Conservation (phyloP, 1,284 basidiomycete genomes). For the Cryptococcus jaspeensis region DNA sequence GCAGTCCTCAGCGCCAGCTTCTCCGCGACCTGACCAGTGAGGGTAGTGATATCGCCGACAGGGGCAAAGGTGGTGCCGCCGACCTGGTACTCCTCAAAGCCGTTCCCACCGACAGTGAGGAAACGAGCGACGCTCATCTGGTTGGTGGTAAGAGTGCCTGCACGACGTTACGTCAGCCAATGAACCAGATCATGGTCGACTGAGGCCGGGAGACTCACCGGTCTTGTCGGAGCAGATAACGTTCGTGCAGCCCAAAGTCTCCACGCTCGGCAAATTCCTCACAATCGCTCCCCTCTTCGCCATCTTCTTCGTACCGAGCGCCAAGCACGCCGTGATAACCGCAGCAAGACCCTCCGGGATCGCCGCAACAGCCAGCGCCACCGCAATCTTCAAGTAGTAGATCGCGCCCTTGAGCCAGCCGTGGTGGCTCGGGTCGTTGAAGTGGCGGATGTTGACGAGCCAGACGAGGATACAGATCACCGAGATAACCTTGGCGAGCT, state of each 20-base stretch:
- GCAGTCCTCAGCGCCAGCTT: slow-evolving; percentile 63
- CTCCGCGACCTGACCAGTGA: slow-evolving; percentile 61
- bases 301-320: slow-evolving; percentile 96
- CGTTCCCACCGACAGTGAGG: slow-evolving; percentile 61
- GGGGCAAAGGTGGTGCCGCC: slow-evolving; percentile 90
- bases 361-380: slow-evolving; percentile 91
- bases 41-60: slow-evolving; percentile 66
- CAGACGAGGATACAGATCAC: slow-evolving; percentile 94
- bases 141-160: slow-evolving; percentile 80
- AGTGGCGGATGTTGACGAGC: slow-evolving; percentile 91
- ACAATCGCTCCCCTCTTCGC: slow-evolving; percentile 97
- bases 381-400: slow-evolving; percentile 98
- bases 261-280: slow-evolving; percentile 89
- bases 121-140: slow-evolving; percentile 93
- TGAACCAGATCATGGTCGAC: background rate
- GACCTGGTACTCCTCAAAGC: slow-evolving; percentile 70
- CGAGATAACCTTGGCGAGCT: slow-evolving; percentile 91
- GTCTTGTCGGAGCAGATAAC: slow-evolving; percentile 98
- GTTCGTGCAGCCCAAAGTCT: slow-evolving; percentile 92
- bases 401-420: slow-evolving; percentile 86
- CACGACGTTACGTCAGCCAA: slow-evolving; percentile 1
- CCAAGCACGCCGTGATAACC: slow-evolving; percentile 94
- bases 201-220: too few species aligned
- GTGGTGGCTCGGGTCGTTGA: slow-evolving; percentile 86
- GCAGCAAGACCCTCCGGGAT: slow-evolving; percentile 94